phyloP scores from a whole-genome alignment of 257 asterid genomes.

The Solanum gracilifrons region DNA sequence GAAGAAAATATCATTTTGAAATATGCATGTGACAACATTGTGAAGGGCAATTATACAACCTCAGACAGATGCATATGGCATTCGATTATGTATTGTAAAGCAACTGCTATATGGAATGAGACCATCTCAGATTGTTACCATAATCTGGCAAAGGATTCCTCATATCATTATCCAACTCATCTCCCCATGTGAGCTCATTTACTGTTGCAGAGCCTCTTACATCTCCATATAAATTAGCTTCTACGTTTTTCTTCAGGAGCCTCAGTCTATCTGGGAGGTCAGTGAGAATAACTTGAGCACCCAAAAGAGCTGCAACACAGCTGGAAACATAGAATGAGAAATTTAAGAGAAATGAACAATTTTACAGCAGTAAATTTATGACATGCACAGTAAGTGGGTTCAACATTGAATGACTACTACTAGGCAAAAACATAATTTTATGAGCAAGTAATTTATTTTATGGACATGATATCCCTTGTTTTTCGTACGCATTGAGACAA shows the following conservation, averaged over 20 bases:
- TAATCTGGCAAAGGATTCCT: conserved; percentile 62
- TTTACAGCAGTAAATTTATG: not conserved
- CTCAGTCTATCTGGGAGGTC: conserved; percentile 83
- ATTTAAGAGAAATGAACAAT: not conserved
- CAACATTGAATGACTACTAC: not conserved
- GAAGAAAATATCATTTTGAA: not conserved
- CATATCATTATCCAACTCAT: conserved; percentile 38
- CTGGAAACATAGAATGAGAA: conserved; percentile 31
- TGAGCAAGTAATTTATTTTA: not conserved
- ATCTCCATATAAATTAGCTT: conserved; percentile 66
- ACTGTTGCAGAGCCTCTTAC: conserved; percentile 72
- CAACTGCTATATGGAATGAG: not conserved
- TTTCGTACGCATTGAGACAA: not conserved
- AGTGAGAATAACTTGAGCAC: conserved; percentile 75
- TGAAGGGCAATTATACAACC: not conserved
- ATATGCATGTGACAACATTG: not conserved
- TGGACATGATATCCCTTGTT: not conserved
- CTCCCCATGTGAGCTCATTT: conserved; percentile 80
- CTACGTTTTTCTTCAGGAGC: conserved; percentile 69
- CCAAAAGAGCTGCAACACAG: conserved; percentile 78
- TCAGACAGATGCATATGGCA: not conserved
- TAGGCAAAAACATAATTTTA: not conserved
- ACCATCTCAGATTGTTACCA: conserved; percentile 27
- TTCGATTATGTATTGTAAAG: not conserved
- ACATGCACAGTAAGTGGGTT: not conserved